These are phyloP conservation scores for Begonia fuchsioides DNA, from an alignment of 306 rosid genomes.

Conservation along the genomic window DNA sequence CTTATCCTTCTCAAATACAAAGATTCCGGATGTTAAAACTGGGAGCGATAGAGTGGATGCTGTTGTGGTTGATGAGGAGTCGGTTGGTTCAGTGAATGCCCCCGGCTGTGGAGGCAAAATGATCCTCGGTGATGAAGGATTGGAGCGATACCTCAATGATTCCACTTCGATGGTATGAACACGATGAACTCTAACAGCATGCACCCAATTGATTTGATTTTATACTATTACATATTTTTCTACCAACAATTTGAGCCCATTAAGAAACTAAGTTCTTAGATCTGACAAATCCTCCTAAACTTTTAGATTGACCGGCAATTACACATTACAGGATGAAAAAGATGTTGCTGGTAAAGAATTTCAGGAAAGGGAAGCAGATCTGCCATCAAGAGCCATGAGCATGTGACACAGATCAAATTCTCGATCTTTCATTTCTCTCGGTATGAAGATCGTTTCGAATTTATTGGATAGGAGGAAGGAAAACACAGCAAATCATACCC, in stretches of 20 bases:
- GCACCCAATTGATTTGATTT: too few relatives aligned
- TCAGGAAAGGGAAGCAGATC: constrained; percentile 61
- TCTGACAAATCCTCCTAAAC: constrained; percentile 1
- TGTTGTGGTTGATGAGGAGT: constrained; percentile 70
- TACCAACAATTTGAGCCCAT: not conserved
- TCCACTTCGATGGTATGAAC: constrained; percentile 41
- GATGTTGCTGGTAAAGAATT: constrained; percentile 39
- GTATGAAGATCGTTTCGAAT: too few relatives aligned
- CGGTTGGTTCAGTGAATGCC: constrained; percentile 42
- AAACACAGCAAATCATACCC: too few relatives aligned
- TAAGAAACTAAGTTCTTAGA: not conserved
- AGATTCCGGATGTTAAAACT: constrained; percentile 76
- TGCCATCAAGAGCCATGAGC: constrained; percentile 77
- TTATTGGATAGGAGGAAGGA: too few relatives aligned
- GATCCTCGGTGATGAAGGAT: constrained; percentile 61
- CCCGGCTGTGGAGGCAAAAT: constrained; percentile 75
- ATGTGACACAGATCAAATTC: not conserved
- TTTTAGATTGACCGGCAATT: constrained; percentile 1
- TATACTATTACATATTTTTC: too few relatives aligned
- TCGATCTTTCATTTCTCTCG: too few relatives aligned
- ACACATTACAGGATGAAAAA: constrained; percentile 26
- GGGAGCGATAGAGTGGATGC: constrained; percentile 74
- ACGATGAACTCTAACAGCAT: not conserved
- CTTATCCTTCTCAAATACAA: constrained; percentile 9
- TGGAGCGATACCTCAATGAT: constrained; percentile 39